Conservation (phyloP, 257 asterid species). For the Fraxinus americana region DNA sequence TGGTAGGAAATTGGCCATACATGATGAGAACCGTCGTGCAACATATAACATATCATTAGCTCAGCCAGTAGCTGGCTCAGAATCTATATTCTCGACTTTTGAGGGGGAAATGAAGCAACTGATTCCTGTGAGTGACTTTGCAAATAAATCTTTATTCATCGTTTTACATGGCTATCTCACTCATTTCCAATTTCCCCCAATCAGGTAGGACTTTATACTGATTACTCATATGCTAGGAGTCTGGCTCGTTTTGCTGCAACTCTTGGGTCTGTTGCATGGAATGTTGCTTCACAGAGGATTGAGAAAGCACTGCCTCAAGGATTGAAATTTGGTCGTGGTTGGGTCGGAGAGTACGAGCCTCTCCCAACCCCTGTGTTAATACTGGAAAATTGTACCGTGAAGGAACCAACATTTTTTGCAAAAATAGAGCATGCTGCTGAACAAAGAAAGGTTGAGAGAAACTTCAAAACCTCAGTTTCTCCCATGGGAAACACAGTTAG, state of each 20-base stretch:
- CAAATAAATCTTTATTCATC: slow-evolving; percentile 9
- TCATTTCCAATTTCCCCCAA: slow-evolving; percentile 22
- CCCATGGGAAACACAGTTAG: slow-evolving; percentile 31
- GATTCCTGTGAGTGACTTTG: slow-evolving; percentile 66
- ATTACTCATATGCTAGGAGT: slow-evolving; percentile 92
- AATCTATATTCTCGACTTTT: slow-evolving; percentile 76
- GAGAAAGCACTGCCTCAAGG: slow-evolving; percentile 90
- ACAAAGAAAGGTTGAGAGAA: slow-evolving; percentile 41
- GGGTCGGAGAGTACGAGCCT: slow-evolving; percentile 98
- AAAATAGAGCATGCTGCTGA: slow-evolving; percentile 38
- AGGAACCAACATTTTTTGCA: slow-evolving; percentile 64
- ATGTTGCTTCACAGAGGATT: slow-evolving; percentile 79
- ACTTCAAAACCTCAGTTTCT: slow-evolving; percentile 27
- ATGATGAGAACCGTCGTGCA: slow-evolving; percentile 80
- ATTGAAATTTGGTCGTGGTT: slow-evolving; percentile 83
- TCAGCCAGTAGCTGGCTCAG: slow-evolving; percentile 51
- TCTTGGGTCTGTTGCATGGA: slow-evolving; percentile 92
- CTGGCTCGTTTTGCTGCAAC: slow-evolving; percentile 88
- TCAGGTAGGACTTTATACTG: slow-evolving; percentile 91
- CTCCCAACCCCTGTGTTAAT: slow-evolving; percentile 78
- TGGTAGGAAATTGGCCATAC: slow-evolving; percentile 58
- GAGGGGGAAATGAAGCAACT: slow-evolving; percentile 92
- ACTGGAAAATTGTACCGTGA: slow-evolving; percentile 57
- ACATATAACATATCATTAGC: slow-evolving; percentile 55
- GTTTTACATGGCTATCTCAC: slow-evolving; percentile 14